Evolutionary conservation across 2,329 filamentous ascomycete species (phyloP).

Genomic region (Balansia obtecta): DNA sequence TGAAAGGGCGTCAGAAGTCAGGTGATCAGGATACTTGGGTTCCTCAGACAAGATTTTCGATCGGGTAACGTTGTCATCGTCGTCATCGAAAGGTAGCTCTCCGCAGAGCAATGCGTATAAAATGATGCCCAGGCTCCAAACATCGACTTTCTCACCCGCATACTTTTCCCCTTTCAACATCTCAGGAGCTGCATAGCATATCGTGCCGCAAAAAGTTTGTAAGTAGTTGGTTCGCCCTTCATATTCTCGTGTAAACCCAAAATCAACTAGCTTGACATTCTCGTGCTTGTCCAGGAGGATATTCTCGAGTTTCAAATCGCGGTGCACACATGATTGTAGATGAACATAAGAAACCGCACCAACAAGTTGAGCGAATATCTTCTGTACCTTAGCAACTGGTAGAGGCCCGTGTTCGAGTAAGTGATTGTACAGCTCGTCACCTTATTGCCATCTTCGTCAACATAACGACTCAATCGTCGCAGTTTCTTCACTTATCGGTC

Average conservation of each 20-base stretch:
- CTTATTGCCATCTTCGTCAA: slow-evolving; percentile 29
- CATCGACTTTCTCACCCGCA: slow-evolving; percentile 92
- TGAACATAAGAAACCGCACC: slow-evolving; percentile 94
- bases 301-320: slow-evolving; percentile 83
- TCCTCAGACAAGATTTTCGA: slow-evolving; percentile 75
- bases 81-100: slow-evolving; percentile 90
- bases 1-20: slow-evolving; percentile 65
- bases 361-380: slow-evolving; percentile 89
- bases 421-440: slow-evolving; percentile 95
- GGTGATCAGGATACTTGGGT: slow-evolving; percentile 68
- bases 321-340: slow-evolving; percentile 87
- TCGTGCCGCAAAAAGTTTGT: slow-evolving; percentile 94
- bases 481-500: neutral
- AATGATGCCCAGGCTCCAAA: slow-evolving; percentile 84
- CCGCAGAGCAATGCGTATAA: slow-evolving; percentile 72
- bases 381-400: slow-evolving; percentile 76
- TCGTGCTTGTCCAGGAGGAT: slow-evolving; percentile 93
- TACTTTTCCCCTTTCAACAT: slow-evolving; percentile 99
- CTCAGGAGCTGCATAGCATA: slow-evolving; percentile 95
- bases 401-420: slow-evolving; percentile 78
- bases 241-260: slow-evolving; percentile 96
- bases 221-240: slow-evolving; percentile 89
- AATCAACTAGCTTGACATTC: slow-evolving; percentile 95
- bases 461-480: neutral
- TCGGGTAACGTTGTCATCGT: slow-evolving; percentile 81